phyloP scores from a whole-genome alignment of 2,329 filamentous ascomycete genomes.

The Fusarium burgessii region DNA sequence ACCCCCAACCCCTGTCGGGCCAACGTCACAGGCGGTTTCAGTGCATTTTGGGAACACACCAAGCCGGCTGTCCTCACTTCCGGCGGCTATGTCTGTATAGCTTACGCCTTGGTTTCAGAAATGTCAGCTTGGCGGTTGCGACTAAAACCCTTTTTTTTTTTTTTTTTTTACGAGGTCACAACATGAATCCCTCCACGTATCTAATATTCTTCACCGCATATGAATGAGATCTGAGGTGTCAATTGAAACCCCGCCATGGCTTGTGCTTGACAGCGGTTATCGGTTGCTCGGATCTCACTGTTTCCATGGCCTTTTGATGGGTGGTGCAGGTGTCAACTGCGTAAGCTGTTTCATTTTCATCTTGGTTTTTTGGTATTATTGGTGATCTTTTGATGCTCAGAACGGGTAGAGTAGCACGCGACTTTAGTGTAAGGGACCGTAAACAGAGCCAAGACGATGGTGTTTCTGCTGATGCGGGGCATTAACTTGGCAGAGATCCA shows the following conservation, averaged over 20 bases:
- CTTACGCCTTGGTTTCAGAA: constrained; percentile 21
- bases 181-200: neutral
- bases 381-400: neutral
- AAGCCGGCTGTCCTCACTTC: constrained; percentile 28
- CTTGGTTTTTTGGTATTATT: neutral
- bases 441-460: neutral
- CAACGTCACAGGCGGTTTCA: constrained; percentile 4
- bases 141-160: neutral
- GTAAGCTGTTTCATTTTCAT: constrained; percentile 6
- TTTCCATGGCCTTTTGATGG: constrained; percentile 1
- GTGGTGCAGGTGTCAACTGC: neutral
- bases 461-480: neutral
- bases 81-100: neutral
- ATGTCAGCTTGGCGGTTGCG: neutral
- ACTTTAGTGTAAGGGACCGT: neutral
- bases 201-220: neutral
- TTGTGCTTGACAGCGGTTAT: neutral
- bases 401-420: neutral
- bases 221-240: neutral
- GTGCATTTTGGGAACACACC: constrained; percentile 8
- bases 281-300: neutral
- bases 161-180: no score
- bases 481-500: neutral
- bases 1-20: constrained; percentile 12
- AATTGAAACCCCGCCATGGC: neutral